Percentiles rank a stretch among this genome's conserved stretches.
Evolutionary conservation across 1,284 basidiomycete genomes (phyloP).

Genomic region (Cryptococcus maquisensis): DNA sequence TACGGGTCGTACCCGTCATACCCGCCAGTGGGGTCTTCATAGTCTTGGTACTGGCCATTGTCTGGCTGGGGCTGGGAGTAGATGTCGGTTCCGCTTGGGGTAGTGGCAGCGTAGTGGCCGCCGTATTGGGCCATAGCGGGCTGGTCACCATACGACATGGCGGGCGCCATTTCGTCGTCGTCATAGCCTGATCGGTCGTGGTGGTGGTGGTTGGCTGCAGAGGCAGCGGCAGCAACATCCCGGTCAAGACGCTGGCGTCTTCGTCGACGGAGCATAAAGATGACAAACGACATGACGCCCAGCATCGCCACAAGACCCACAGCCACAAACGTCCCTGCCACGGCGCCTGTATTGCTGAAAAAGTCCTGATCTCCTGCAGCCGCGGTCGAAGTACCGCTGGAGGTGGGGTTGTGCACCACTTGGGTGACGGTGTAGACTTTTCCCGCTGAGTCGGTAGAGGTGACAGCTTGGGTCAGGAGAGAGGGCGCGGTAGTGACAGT

Average conservation of each 20-base stretch:
- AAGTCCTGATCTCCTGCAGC: slow-evolving; percentile 29
- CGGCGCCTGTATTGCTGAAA: slow-evolving; percentile 48
- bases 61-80: slow-evolving; percentile 29
- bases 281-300: slow-evolving; percentile 41
- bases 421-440: slow-evolving; percentile 40
- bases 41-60: slow-evolving; percentile 34
- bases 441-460: slow-evolving; percentile 19
- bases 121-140: slow-evolving; percentile 46
- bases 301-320: slow-evolving; percentile 46
- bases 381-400: slow-evolving; percentile 14
- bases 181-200: slow-evolving; percentile 42
- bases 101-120: slow-evolving; percentile 39
- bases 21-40: slow-evolving; percentile 45
- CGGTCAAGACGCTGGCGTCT: slow-evolving; percentile 47
- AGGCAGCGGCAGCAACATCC: slow-evolving; percentile 49
- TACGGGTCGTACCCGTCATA: slow-evolving; percentile 44
- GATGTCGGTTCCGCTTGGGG: slow-evolving; percentile 20
- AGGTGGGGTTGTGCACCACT: slow-evolving; percentile 34
- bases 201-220: slow-evolving; percentile 45
- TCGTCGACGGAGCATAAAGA: slow-evolving; percentile 45
- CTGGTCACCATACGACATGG: background rate
- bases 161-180: slow-evolving; percentile 41
- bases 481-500: slow-evolving; percentile 19
- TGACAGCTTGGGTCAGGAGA: slow-evolving; percentile 22
- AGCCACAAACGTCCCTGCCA: slow-evolving; percentile 49